These are phyloP conservation scores for Raffaelea arxii DNA, from an alignment of 2,329 filamentous ascomycete species.

Conservation along the genomic window DNA sequence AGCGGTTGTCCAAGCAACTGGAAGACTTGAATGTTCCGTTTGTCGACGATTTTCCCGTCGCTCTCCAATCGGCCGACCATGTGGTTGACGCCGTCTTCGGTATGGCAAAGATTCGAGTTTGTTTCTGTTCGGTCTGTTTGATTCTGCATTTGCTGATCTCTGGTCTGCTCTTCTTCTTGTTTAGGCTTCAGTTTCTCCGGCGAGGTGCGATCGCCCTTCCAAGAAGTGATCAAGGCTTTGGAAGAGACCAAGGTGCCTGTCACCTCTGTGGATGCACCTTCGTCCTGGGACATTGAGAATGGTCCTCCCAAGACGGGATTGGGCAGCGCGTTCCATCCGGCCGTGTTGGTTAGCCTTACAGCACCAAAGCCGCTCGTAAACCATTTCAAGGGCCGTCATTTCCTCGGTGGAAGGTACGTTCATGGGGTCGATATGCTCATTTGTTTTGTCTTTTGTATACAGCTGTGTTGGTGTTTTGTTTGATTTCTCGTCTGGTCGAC, in stretches of 20 bases:
- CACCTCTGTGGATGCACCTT: slow-evolving; percentile 84
- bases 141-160: slow-evolving; percentile 6
- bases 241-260: slow-evolving; percentile 66
- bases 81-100: slow-evolving; percentile 91
- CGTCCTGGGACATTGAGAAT: slow-evolving; percentile 84
- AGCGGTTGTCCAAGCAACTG: slow-evolving; percentile 79
- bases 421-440: not conserved
- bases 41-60: slow-evolving; percentile 63
- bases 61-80: slow-evolving; percentile 62
- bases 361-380: slow-evolving; percentile 86
- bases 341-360: slow-evolving; percentile 75
- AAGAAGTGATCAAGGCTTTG: slow-evolving; percentile 67
- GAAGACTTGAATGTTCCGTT: slow-evolving; percentile 76
- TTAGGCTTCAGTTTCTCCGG: slow-evolving; percentile 85
- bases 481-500: not conserved
- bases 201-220: slow-evolving; percentile 87
- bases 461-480: not conserved
- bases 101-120: slow-evolving; percentile 21
- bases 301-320: slow-evolving; percentile 71
- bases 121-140: not conserved
- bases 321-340: slow-evolving; percentile 72
- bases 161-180: not conserved
- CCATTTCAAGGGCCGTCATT: slow-evolving; percentile 80
- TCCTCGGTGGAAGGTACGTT: slow-evolving; percentile 72
- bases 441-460: not conserved